These are phyloP conservation scores for Lycium barbarum DNA, from an alignment of 257 asterid genomes.

Conservation along the genomic window DNA sequence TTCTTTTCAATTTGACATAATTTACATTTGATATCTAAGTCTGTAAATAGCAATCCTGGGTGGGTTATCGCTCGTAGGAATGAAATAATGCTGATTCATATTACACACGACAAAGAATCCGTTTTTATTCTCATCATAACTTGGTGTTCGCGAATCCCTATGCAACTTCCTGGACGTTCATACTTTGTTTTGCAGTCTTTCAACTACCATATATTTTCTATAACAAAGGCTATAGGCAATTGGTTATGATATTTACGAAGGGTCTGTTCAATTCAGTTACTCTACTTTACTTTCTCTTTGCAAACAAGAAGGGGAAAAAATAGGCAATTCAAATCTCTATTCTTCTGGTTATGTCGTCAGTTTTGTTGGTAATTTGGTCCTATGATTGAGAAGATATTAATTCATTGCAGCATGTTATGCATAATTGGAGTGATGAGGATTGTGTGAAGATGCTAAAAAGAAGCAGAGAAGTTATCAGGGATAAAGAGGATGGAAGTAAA, in stretches of 20 bases:
- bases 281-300: not conserved
- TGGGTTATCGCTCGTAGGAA: not conserved
- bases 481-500: not conserved
- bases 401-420: constrained; percentile 20
- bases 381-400: not conserved
- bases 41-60: no score
- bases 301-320: not conserved
- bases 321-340: not conserved
- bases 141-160: no score
- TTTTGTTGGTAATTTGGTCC: not conserved
- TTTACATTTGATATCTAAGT: not conserved
- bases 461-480: constrained; percentile 25
- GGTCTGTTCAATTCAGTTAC: not conserved
- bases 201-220: not conserved
- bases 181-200: not conserved
- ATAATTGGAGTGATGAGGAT: constrained; percentile 30
- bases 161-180: not conserved
- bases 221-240: no score
- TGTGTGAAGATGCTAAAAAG: constrained; percentile 30
- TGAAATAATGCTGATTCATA: no score
- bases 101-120: not conserved
- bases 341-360: not conserved
- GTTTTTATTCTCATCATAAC: no score
- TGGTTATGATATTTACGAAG: no score
- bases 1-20: not conserved